phyloP scores from a whole-genome alignment of 2,329 filamentous ascomycete genomes.

The Botrytis cinerea region DNA sequence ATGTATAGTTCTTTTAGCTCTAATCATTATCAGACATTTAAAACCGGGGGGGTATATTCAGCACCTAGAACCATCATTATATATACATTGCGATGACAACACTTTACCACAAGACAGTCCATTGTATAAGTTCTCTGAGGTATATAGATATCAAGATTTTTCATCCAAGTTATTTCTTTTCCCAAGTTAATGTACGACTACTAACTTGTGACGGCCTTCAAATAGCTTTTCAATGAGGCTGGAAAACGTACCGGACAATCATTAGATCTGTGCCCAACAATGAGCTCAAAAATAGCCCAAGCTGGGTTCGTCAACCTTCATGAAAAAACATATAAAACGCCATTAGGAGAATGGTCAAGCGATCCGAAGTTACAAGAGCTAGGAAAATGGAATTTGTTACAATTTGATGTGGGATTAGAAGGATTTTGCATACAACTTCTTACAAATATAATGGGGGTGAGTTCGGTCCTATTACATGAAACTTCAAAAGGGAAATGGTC shows the following conservation, averaged over 20 bases:
- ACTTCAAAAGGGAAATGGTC: background rate
- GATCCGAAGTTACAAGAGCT: conserved; percentile 40
- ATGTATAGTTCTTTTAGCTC: background rate
- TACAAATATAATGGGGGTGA: conserved; percentile 37
- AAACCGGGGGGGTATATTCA: conserved; percentile 45
- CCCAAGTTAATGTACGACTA: background rate
- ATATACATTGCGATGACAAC: conserved; percentile 48
- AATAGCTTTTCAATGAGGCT: conserved; percentile 46
- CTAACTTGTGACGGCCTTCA: conserved; percentile 12
- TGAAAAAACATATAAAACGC: conserved; percentile 37
- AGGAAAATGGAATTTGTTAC: conserved; percentile 34
- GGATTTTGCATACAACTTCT: conserved; percentile 35
- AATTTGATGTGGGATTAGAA: conserved; percentile 36
- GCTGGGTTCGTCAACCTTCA: conserved; percentile 41
- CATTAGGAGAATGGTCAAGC: conserved; percentile 42
- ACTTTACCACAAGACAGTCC: conserved; percentile 46
- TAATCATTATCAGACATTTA: conserved; percentile 37
- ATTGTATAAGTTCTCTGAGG: conserved; percentile 45
- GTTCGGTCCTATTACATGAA: conserved; percentile 21
- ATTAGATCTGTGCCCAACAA: conserved; percentile 37
- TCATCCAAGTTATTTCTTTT: background rate
- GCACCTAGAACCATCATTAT: conserved; percentile 37
- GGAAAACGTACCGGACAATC: conserved; percentile 45
- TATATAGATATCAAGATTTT: conserved; percentile 23
- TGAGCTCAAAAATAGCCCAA: conserved; percentile 33